Base-by-base conservation (phyloP, 495 filamentous ascomycete genomes). In the Aspergillus funiculosus region DNA sequence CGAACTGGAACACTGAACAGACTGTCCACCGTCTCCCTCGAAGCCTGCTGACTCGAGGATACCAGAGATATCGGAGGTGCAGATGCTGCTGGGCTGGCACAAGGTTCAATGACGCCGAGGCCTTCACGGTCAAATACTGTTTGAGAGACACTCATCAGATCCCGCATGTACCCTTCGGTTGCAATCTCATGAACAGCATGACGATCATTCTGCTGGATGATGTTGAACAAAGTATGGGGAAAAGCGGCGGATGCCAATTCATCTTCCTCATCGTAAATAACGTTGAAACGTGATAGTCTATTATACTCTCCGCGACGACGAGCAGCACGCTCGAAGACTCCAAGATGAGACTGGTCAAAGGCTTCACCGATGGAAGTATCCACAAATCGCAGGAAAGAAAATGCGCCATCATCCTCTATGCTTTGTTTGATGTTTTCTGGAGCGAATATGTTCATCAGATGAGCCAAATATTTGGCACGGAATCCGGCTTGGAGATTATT, bases 341-440 rank as follows among this genome's bases (percentile, higher is more conserved):
- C 74, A 37, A 80, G 79, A 43, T 77, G 80, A 11, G 85, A 83
- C 21, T 76, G 67, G 46, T 77, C 72, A 13, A 80, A 82, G 6
- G 75, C 77, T 53, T 96, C 89, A 22, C 75, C 72, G 7, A 80
- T 70, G 39, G 88, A 95, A 1, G 75, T 72, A 58, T 95, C 86
- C 11, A 82, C 79, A 53, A 97, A 94, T 10, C 87, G 85, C 38
- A 96, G 72, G 83, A 89, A 99, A 0, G 89, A 88, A 66, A 97
- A 99, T 13, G 81, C 77, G 6, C 75, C 76, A 32, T 74, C 68
- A 0, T 76, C 72, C 14, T 71, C 63, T 5, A 71, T 57, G 46
- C 68, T 77, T 37, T 78, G 66, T n/a, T 72, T 72, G 31, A 95
- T 79, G 52, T 95, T 80, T 37, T 89, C 80, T 1, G 87, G 80